Evolutionary conservation across 192 early-diverging fungal species (phyloP), one percentile per base, ranked within the genome.

Genomic region (Allomyces arbusculus): DNA sequence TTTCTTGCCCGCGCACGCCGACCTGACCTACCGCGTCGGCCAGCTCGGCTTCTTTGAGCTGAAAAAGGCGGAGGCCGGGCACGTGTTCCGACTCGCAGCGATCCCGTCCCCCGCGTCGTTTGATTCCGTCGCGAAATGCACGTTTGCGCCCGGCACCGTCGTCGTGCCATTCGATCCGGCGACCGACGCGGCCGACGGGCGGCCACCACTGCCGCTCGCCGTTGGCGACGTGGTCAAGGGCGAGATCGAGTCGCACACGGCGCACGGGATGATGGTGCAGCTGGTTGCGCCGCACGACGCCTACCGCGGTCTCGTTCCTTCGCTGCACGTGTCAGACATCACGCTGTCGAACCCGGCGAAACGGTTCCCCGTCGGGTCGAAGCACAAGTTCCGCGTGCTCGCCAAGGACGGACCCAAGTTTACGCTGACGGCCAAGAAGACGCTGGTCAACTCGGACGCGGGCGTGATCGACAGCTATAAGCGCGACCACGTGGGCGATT

Each of bases 181-280:
- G 12, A n/a, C 50, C 16, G 16, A 20, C 16, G 16, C 50, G 16
- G 50, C 20, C 50, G 50, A 20, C 20, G 20, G 16, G 16, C 50
- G 50, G 16, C 50, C 50, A n/a, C 50, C 20, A n/a, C 50, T n/a
- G 50, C 75, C 78, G 67, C 73, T 94, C 68, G 68, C 74, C 62
- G 80, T 84, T 11, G 93, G 93, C 16, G 90, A 92, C 72, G 70
- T 89, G 10, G 72, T 95, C 7, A 79, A 80, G 40, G 82, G 82
- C 8, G 55, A 68, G 25, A 67, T 61, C 58, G 40, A 44, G 14
- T 44, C 20, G 65, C 65, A 28, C 23, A 66, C 25, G 10, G 7
- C 3, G 11, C 10, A 50, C 23, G 65, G 65, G 12, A 28, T 26
- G 25, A 50, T 66, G 44, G 65, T 44, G 40, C 20, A 44, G 24